Evolutionary conservation across 169 alveolate species (phyloP), one percentile per base, ranked within the genome.

Genomic region (Theileria equi): DNA sequence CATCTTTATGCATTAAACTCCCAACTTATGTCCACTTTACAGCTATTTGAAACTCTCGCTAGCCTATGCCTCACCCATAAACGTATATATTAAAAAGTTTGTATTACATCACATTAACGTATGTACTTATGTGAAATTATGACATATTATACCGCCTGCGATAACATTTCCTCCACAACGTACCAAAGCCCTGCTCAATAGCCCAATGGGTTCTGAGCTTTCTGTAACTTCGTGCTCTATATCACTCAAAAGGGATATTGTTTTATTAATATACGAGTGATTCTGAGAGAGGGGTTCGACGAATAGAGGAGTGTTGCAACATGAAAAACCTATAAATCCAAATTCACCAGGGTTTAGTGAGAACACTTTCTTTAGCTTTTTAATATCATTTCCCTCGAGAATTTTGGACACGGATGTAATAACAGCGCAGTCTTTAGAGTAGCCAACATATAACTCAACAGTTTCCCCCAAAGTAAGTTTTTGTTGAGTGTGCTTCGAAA

Each of bases 81-180:
- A n/a, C n/a, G n/a, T n/a, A n/a, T n/a, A n/a, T n/a, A n/a, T n/a
- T n/a, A n/a, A n/a, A n/a, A n/a, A n/a, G n/a, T n/a, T n/a, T n/a
- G n/a, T n/a, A n/a, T n/a, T n/a, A n/a, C n/a, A n/a, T n/a, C n/a
- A n/a, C n/a, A n/a, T n/a, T n/a, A n/a, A n/a, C n/a, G n/a, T n/a
- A n/a, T n/a, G n/a, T n/a, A n/a, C n/a, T n/a, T n/a, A n/a, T n/a
- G n/a, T n/a, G n/a, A n/a, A n/a, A 26, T 40, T 16, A n/a, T 34
- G 50, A 5, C 52, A 59, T 6, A 67, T 55, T 13, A 34, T 41
- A 3, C 84, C 84, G 13, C 84, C 84, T 6, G 80, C 84, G 6
- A 74, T 60, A 36, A 74, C 65, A 44, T 58, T 59, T 10, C 77
- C 80, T 17, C 65, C 44, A 19, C 49, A 34, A 19, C 67, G 44